Evolutionary conservation across 257 asterid genomes (phyloP), one percentile per base, ranked within the genome.

Genomic region (Orobanche coerulescens): DNA sequence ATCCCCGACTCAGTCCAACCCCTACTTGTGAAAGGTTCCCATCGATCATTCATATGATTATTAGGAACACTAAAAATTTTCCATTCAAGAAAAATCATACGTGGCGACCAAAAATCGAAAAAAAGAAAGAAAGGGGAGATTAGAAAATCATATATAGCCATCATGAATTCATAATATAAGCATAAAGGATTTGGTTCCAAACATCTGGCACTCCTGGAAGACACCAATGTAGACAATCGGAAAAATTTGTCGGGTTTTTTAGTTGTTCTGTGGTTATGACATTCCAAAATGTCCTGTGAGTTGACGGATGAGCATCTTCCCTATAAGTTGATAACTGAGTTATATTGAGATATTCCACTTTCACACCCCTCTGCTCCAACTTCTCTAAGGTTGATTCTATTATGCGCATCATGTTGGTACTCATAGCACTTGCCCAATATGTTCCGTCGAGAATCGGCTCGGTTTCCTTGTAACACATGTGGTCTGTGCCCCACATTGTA

Each of bases 221-320:
- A 55, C 95, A 83, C 95, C 95, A 86, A 52, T 83, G 93, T 0
- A 70, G 40, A 44, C 93, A 86, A 67, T 86, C 93, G 0, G 90
- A 64, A 25, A 68, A 77, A 30, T 42, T 58, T 6, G 4, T 16
- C 0, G 81, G 80, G 36, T 63, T 59, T 23, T 61, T 68, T 0
- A 19, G 62, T 51, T 72, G 53, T 16, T 72, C 75, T 49, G 67
- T 52, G 0, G 53, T 68, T 6, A 65, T 42, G 4, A 64, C 6
- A 46, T 53, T 64, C 75, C 73, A 67, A 5, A 69, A 75, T 9
- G 70, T 58, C 52, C 75, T 79, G 36, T 84, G 53, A 52, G 76
- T 75, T 0, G 95, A 66, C 1, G 82, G 81, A 66, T 78, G 90
- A 0, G 78, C 87, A 63, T 84, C 93, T 37, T 73, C 77, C 31